A percentile compares a stretch with the other conserved stretches of the same genome.
phyloP scores from a whole-genome alignment of 495 filamentous ascomycete genomes.

The Penicillium arizonense region DNA sequence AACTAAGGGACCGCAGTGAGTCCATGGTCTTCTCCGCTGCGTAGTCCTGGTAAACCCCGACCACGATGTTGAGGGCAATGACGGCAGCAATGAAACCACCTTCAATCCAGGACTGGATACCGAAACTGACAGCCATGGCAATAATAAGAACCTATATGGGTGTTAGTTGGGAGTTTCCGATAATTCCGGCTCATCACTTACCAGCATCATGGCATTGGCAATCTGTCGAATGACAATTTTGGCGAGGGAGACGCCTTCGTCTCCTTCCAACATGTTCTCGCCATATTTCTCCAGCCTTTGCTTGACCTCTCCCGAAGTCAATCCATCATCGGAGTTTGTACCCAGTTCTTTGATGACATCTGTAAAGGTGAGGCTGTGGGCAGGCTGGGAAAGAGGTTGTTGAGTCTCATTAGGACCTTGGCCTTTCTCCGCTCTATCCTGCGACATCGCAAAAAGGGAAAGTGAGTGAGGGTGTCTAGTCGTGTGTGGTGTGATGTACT shows the following conservation, averaged over 20 bases:
- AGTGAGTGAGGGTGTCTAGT: conserved; percentile 3
- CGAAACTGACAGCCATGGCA: conserved; percentile 70
- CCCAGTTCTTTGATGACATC: conserved; percentile 56
- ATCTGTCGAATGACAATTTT: conserved; percentile 62
- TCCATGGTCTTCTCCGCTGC: conserved; percentile 76
- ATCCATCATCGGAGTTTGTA: conserved; percentile 59
- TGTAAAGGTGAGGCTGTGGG: conserved; percentile 59
- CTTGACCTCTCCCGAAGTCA: conserved; percentile 55
- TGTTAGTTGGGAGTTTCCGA: not conserved
- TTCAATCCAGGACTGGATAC: conserved; percentile 68
- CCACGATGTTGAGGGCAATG: conserved; percentile 63
- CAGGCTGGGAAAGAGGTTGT: conserved; percentile 51
- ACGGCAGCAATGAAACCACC: conserved; percentile 66
- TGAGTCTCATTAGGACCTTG: conserved; percentile 17
- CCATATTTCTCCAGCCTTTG: conserved; percentile 56
- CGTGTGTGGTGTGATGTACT: conserved; percentile 9
- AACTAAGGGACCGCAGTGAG: conserved; percentile 61
- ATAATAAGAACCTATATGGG: conserved; percentile 56
- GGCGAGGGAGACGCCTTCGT: conserved; percentile 52
- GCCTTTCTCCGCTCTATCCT: conserved; percentile 40
- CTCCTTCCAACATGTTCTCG: conserved; percentile 59
- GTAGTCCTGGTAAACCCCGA: conserved; percentile 72
- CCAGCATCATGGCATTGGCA: conserved; percentile 68
- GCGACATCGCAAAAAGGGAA: conserved; percentile 38
- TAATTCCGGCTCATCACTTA: conserved; percentile 18